phyloP scores from a whole-genome alignment of 169 alveolate species.

The Plasmodium fragile region DNA sequence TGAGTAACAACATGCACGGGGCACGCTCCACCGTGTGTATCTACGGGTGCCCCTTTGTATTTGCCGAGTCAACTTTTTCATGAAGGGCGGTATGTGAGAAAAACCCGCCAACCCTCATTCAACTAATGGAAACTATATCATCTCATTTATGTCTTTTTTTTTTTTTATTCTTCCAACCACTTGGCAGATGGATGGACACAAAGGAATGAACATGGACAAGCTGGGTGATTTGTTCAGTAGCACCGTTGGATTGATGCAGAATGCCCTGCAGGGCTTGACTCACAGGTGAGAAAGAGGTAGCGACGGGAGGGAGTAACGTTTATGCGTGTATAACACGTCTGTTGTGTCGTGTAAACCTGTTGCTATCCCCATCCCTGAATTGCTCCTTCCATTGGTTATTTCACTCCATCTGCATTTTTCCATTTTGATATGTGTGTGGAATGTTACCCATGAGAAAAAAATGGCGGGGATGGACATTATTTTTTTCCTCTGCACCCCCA shows the following conservation, averaged over 20 bases:
- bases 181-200: conserved; percentile 45
- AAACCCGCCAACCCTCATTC: background rate
- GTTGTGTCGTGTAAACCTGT: background rate
- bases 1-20: background rate
- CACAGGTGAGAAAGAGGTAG: conserved; percentile 33
- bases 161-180: background rate
- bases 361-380: background rate
- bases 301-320: background rate
- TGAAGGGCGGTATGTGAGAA: background rate
- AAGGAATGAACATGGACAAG: conserved; percentile 27
- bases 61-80: background rate
- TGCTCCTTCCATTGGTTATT: background rate
- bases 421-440: background rate
- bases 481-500: background rate
- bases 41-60: background rate
- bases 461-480: no score
- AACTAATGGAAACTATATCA: background rate
- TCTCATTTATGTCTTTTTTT: background rate
- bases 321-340: background rate
- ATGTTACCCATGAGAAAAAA: background rate
- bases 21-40: background rate
- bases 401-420: background rate
- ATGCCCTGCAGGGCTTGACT: conserved; percentile 29
- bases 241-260: conserved; percentile 62
- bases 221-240: conserved; percentile 29